phyloP scores from a whole-genome alignment of 805 yeast genomes.

The Scheffersomyces lignosus region DNA sequence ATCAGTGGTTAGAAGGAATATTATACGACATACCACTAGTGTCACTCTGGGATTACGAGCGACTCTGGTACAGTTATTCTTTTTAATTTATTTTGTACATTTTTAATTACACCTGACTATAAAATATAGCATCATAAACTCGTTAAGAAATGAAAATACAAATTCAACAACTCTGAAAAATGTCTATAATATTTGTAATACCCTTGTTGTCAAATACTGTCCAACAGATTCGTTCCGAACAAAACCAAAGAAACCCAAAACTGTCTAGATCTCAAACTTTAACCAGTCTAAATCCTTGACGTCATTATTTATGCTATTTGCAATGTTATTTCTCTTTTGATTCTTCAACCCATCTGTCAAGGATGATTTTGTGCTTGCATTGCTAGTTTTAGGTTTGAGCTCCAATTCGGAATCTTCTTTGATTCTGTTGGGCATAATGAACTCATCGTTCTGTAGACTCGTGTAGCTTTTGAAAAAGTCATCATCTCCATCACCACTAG shows the following conservation, averaged over 20 bases:
- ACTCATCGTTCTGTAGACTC: conserved; percentile 13
- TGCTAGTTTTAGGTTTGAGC: not conserved
- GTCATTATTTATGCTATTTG: conserved; percentile 13
- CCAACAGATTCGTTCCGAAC: too few species aligned
- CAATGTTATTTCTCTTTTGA: conserved; percentile 5
- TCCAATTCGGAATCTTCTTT: not conserved
- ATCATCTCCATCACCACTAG: conserved; percentile 5
- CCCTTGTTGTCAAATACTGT: not conserved
- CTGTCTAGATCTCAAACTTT: conserved; percentile 27
- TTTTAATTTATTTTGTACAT: not conserved
- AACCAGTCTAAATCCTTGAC: conserved; percentile 31
- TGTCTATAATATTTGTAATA: not conserved
- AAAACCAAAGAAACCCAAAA: too few species aligned
- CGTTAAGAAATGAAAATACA: not conserved
- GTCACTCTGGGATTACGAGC: too few species aligned
- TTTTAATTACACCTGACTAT: not conserved
- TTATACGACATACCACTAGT: too few species aligned
- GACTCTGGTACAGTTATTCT: too few species aligned
- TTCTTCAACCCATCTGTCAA: conserved; percentile 13
- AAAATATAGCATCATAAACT: not conserved
- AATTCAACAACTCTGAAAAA: too few species aligned
- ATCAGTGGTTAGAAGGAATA: too few species aligned
- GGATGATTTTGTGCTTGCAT: not conserved
- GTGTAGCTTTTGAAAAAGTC: conserved; percentile 25
- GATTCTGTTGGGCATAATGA: not conserved